phyloP scores from a whole-genome alignment of 2,329 filamentous ascomycete species.

The Penicillium hordei region DNA sequence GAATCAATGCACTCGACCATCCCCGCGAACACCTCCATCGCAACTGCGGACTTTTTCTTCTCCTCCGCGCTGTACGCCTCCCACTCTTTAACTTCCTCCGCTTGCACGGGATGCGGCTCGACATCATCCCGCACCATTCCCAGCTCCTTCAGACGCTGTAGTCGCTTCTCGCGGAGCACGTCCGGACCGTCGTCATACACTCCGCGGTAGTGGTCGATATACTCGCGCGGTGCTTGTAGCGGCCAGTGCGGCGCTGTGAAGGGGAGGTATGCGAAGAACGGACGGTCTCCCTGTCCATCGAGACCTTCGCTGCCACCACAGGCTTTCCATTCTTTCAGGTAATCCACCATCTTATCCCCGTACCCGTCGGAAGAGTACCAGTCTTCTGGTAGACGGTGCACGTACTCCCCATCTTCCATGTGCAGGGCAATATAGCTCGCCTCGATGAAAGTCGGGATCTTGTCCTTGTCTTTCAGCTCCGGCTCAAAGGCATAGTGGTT shows the following conservation, averaged over 20 bases:
- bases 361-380: conserved; percentile 58
- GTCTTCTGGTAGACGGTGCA: conserved; percentile 50
- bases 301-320: conserved; percentile 24
- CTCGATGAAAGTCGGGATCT: conserved; percentile 44
- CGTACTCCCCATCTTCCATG: conserved; percentile 47
- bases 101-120: conserved; percentile 38
- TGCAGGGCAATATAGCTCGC: conserved; percentile 46
- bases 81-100: conserved; percentile 48
- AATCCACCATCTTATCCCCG: conserved; percentile 53
- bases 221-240: conserved; percentile 57
- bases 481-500: conserved; percentile 60
- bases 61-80: conserved; percentile 39
- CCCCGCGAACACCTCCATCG: conserved; percentile 63
- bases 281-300: conserved; percentile 33
- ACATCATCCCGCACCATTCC: conserved; percentile 55
- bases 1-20: conserved; percentile 65
- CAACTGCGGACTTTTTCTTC: conserved; percentile 45
- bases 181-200: conserved; percentile 63
- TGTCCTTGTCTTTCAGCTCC: conserved; percentile 41
- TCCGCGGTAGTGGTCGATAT: conserved; percentile 58
- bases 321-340: conserved; percentile 52
- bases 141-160: conserved; percentile 57
- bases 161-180: conserved; percentile 53
- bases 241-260: conserved; percentile 67
- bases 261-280: conserved; percentile 62